Conservation (phyloP, 768 basidiomycete species). For the Phylloporus arenicola region DNA sequence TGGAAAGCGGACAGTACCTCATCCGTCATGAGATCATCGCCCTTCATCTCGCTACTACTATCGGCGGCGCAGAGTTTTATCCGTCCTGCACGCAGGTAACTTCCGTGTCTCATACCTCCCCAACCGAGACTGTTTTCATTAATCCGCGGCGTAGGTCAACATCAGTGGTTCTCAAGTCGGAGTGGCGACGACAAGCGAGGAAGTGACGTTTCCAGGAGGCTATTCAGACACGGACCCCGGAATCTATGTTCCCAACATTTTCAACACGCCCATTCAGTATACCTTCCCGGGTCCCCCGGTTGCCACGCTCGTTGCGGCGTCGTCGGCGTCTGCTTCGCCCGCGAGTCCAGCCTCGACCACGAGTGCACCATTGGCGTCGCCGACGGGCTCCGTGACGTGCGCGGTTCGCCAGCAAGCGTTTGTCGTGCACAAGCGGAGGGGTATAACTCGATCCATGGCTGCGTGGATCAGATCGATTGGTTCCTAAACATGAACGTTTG, state of each 20-base stretch:
- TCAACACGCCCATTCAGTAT: slow-evolving; percentile 31
- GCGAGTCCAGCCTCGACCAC: slow-evolving; percentile 4
- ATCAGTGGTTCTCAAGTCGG: slow-evolving; percentile 53
- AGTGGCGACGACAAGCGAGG: slow-evolving; percentile 40
- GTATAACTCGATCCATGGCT: slow-evolving; percentile 13
- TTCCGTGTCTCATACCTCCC: background rate
- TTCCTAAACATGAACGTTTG: background rate
- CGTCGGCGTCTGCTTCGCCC: slow-evolving; percentile 12
- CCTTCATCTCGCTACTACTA: slow-evolving; percentile 54
- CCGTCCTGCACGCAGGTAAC: slow-evolving; percentile 54
- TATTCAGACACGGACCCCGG: slow-evolving; percentile 70
- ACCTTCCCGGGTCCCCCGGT: slow-evolving; percentile 53
- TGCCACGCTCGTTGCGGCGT: slow-evolving; percentile 34
- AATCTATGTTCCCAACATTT: slow-evolving; percentile 49
- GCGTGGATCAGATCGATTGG: slow-evolving; percentile 21
- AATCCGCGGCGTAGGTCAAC: slow-evolving; percentile 34
- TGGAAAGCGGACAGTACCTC: slow-evolving; percentile 68
- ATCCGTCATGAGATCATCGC: slow-evolving; percentile 78
- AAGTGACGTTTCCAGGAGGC: slow-evolving; percentile 66
- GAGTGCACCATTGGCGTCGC: slow-evolving; percentile 5
- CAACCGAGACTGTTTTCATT: background rate
- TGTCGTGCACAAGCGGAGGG: slow-evolving; percentile 13
- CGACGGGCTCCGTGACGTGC: slow-evolving; percentile 10
- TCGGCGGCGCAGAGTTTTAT: slow-evolving; percentile 76
- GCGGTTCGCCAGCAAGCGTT: slow-evolving; percentile 20